Base-by-base conservation (phyloP, 176 grass and related monocot genomes). In the Carex kokanica region DNA sequence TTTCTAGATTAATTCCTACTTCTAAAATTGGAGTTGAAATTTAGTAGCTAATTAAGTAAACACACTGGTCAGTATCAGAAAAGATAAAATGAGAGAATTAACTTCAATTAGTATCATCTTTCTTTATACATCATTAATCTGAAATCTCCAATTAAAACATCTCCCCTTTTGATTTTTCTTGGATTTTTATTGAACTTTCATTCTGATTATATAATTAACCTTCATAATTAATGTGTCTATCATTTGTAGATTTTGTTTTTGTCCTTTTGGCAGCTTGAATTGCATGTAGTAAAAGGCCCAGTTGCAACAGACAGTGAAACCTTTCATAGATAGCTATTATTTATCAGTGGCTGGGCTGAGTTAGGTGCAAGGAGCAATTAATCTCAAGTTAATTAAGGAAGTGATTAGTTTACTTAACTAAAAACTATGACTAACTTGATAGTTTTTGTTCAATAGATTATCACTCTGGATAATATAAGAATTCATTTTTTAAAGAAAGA, bases 361-460 rank as follows among this genome's bases (percentile, higher is more conserved):
- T 80, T 66, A 79, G 54, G 21, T 64, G 29, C 65, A 40, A 0
- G 20, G 6, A 79, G 74, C 74, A 69, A 78, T 86, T 86, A 80
- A 56, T 38, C 65, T 18, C 56, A 60, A 60, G 62, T 60, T 75
- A 36, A 61, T 61, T 85, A 60, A 64, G 45, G 41, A 12, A 61
- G 24, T 86, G 73, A 58, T 67, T 66, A 64, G 23, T 80, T 79
- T 59, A 64, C 79, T 86, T 62, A 70, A 18, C 9, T 68, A 16
- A 27, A n/a, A 65, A 66, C 31, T 57, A 69, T 68, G 60, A 51
- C 59, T 86, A 40, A 56, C 20, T 34, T 75, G 43, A 51, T 52
- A 53, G 45, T 52, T 75, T 49, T 75, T 49, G n/a, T 10, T 5
- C 79, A 79, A 64, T 81, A 64, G 3, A 81, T 40, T 47, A 64